These are phyloP conservation scores for Stachybotrys echinatus DNA, from an alignment of 2,329 filamentous ascomycete genomes.

Conservation along the genomic window DNA sequence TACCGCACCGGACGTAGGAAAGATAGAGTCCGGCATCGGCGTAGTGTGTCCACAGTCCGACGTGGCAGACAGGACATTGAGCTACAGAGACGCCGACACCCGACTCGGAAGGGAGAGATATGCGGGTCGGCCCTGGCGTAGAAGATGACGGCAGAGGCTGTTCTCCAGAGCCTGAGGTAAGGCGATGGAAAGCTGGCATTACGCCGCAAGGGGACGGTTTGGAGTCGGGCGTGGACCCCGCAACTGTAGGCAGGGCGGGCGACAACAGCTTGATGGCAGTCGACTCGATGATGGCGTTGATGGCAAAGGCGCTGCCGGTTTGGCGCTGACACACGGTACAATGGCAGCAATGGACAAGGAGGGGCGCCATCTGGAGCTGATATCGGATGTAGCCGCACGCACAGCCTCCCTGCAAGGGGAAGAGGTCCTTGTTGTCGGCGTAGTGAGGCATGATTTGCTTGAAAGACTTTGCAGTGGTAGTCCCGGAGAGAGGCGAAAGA, in stretches of 20 bases:
- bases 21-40: conserved; percentile 20
- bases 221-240: conserved; percentile 9
- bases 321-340: conserved; percentile 41
- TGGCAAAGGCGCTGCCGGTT: conserved; percentile 30
- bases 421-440: conserved; percentile 15
- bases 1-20: conserved; percentile 36
- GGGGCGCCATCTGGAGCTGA: conserved; percentile 50
- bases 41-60: conserved; percentile 37
- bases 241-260: conserved; percentile 14
- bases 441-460: conserved; percentile 19
- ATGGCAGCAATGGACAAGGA: conserved; percentile 41
- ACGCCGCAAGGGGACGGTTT: conserved; percentile 7
- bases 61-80: conserved; percentile 35
- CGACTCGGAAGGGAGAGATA: conserved; percentile 32
- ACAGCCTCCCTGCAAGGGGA: conserved; percentile 45
- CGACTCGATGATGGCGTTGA: conserved; percentile 38
- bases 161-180: conserved; percentile 10
- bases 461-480: too few species aligned
- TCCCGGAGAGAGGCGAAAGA: too few species aligned
- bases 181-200: conserved; percentile 14
- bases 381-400: conserved; percentile 67
- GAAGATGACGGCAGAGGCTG: conserved; percentile 3
- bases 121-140: conserved; percentile 12
- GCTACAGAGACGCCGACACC: conserved; percentile 32
- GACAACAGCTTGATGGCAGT: conserved; percentile 24